Percentiles rank a stretch among this genome's conserved stretches.
These are phyloP conservation scores for Harringtonia aguacate DNA, from an alignment of 2,329 filamentous ascomycete genomes.

Conservation along the genomic window DNA sequence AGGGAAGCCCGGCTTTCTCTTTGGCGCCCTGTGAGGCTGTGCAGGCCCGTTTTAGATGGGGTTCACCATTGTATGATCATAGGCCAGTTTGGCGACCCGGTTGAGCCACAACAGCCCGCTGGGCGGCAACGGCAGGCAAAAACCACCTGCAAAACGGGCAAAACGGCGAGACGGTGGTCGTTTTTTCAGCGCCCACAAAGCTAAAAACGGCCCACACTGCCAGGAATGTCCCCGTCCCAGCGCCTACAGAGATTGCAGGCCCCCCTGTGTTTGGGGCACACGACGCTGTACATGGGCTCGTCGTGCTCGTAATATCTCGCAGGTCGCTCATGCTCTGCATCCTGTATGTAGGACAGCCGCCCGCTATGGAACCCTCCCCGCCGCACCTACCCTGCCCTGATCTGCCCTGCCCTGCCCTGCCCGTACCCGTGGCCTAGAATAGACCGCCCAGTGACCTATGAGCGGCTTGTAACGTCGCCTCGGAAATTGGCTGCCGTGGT, in stretches of 20 bases:
- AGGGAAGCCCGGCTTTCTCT: neutral
- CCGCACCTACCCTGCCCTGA: too few relatives aligned
- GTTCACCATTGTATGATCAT: neutral
- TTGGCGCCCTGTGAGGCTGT: slow-evolving; percentile 7
- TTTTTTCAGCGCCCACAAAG: neutral
- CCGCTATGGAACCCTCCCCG: too few relatives aligned
- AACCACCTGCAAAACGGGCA: too few relatives aligned
- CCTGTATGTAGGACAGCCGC: neutral
- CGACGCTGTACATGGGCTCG: neutral
- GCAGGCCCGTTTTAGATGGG: neutral
- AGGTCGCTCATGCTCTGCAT: neutral
- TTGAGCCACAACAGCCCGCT: neutral
- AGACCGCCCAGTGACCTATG: neutral
- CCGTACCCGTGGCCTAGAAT: neutral
- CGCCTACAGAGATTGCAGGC: neutral
- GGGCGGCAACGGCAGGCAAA: too few relatives aligned
- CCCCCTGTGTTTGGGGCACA: neutral
- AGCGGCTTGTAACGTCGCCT: neutral
- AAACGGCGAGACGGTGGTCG: neutral
- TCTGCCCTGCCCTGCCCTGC: neutral
- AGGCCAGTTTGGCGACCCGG: neutral
- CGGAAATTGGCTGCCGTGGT: neutral
- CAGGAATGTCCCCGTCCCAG: neutral
- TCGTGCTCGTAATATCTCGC: too few relatives aligned
- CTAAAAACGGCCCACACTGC: too few relatives aligned